Conservation (phyloP, 164 flowering plant species). For the Santalum album region DNA sequence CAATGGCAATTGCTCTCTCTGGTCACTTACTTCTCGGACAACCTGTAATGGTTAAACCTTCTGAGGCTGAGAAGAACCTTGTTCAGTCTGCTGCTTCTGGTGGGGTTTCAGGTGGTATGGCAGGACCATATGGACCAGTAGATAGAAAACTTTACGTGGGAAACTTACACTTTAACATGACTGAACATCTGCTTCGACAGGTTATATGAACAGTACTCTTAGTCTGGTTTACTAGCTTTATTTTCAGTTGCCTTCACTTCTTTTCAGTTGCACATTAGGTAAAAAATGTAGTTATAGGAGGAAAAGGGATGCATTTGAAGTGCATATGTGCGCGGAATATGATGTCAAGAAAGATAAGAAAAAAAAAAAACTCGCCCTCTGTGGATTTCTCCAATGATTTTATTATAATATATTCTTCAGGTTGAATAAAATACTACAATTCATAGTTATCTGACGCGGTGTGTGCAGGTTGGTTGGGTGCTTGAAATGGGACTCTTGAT, state of each 20-base stretch:
- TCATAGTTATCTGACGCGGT: too few species aligned
- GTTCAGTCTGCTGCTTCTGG: constrained; percentile 71
- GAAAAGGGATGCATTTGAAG: too few species aligned
- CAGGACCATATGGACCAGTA: constrained; percentile 62
- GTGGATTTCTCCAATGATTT: too few species aligned
- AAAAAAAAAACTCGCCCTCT: too few species aligned
- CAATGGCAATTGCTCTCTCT: constrained; percentile 93
- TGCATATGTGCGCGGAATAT: too few species aligned
- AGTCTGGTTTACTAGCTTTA: neutral
- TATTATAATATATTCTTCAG: too few species aligned
- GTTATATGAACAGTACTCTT: constrained; percentile 17
- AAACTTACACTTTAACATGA: constrained; percentile 88
- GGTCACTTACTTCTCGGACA: constrained; percentile 86
- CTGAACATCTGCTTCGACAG: constrained; percentile 79
- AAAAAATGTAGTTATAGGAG: too few species aligned
- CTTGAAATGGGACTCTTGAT: too few species aligned
- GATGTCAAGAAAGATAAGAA: too few species aligned
- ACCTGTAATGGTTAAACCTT: constrained; percentile 90
- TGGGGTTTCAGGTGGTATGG: constrained; percentile 35
- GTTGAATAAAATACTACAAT: too few species aligned
- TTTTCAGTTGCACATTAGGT: too few species aligned
- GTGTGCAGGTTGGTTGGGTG: too few species aligned
- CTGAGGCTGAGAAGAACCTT: constrained; percentile 92
- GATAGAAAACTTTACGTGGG: constrained; percentile 90
- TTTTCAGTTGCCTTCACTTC: neutral